These are phyloP conservation scores for Ascochyta viciae-villosae DNA, from an alignment of 2,329 filamentous ascomycete genomes.

Conservation along the genomic window DNA sequence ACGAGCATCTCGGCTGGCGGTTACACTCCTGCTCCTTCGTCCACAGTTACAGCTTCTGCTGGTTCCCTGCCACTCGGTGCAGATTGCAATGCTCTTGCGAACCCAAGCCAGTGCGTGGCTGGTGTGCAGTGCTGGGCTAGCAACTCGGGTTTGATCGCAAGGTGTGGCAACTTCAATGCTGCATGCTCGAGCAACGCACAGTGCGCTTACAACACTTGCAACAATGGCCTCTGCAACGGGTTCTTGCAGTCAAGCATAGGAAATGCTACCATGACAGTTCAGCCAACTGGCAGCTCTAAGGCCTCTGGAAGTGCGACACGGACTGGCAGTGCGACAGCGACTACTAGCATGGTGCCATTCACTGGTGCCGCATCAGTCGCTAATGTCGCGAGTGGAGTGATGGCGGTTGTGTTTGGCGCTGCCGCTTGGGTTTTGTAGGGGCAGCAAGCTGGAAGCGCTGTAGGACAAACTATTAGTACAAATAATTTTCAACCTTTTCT, in stretches of 20 bases:
- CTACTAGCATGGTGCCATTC: slow-evolving; percentile 16
- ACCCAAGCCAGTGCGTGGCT: slow-evolving; percentile 16
- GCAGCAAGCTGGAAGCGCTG: too few species aligned
- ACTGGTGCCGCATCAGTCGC: slow-evolving; percentile 26
- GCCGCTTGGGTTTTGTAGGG: slow-evolving; percentile 23
- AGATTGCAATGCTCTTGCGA: slow-evolving; percentile 21
- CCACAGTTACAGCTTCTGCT: slow-evolving; percentile 21
- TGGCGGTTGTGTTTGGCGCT: slow-evolving; percentile 21
- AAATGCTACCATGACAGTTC: slow-evolving; percentile 13
- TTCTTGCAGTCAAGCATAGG: slow-evolving; percentile 5
- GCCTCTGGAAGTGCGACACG: slow-evolving; percentile 3
- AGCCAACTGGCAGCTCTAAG: slow-evolving; percentile 8
- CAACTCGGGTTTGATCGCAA: slow-evolving; percentile 19
- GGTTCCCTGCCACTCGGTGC: slow-evolving; percentile 27
- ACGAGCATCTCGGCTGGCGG: slow-evolving; percentile 5
- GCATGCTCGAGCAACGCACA: slow-evolving; percentile 19
- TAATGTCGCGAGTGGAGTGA: slow-evolving; percentile 13
- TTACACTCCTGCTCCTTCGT: slow-evolving; percentile 15
- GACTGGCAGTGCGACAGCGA: slow-evolving; percentile 3
- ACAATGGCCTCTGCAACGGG: slow-evolving; percentile 26
- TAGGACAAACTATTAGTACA: too few species aligned
- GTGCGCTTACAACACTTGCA: slow-evolving; percentile 28
- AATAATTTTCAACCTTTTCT: too few species aligned
- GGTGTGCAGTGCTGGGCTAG: slow-evolving; percentile 26
- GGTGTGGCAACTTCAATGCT: slow-evolving; percentile 31